Percentiles rank a stretch among this genome's conserved stretches.
Conservation (phyloP, 2,329 filamentous ascomycete species). For the Alternaria sp. region DNA sequence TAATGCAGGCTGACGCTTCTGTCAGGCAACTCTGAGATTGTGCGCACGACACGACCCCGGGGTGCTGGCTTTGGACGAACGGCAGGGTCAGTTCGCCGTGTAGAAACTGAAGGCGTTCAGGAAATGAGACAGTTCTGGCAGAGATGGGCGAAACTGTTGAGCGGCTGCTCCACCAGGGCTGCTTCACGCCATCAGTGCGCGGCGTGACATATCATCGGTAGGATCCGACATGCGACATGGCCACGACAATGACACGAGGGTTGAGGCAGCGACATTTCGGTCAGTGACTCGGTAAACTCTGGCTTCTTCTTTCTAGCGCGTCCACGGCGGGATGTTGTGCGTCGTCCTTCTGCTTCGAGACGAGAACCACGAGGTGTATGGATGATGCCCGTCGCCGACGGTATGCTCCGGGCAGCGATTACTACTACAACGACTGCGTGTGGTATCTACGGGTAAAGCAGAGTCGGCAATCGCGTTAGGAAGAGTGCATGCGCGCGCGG, state of each 20-base stretch:
- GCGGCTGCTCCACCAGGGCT: neutral
- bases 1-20: constrained; percentile 20
- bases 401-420: neutral
- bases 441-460: neutral
- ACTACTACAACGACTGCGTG: neutral
- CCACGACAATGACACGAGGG: neutral
- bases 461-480: neutral
- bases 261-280: neutral
- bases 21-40: constrained; percentile 3
- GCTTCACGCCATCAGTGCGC: constrained; percentile 4
- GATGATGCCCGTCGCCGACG: neutral
- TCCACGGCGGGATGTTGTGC: constrained; percentile 9
- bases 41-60: neutral
- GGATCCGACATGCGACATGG: neutral
- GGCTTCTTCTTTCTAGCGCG: neutral
- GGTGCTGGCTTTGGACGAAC: neutral
- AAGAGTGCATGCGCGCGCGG: neutral
- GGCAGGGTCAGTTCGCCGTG: neutral
- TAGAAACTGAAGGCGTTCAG: constrained; percentile 1
- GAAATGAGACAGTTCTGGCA: constrained; percentile 1
- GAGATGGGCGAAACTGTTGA: constrained; percentile 3
- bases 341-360: neutral
- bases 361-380: neutral
- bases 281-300: neutral
- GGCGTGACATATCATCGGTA: neutral